Evolutionary conservation across 768 basidiomycete genomes (phyloP), one percentile per base, ranked within the genome.

Genomic region (Boletus eberwhitei): DNA sequence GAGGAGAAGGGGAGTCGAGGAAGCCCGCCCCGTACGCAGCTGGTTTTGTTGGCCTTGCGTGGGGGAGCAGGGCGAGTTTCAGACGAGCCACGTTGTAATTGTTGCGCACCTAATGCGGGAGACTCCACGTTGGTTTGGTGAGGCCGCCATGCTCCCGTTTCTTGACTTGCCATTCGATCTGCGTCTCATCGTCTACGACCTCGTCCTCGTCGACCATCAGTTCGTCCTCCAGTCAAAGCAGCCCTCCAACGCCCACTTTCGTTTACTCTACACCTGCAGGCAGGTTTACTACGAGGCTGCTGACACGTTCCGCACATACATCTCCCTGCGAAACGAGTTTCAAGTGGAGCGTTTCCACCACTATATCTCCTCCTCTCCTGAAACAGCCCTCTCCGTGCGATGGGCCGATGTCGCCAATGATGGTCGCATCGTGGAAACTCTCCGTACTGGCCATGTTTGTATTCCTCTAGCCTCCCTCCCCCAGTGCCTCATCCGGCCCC

Each of bases 321-420:
- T 75, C 46, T 76, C 74, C 31, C 71, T 78, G 31, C 52, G 64
- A 50, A 65, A 74, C 61, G 76, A 75, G 63, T 60, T 55, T 37
- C 73, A 78, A 56, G 72, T 75, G 19, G 57, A 57, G 26, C 59
- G 55, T 24, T 63, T 60, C 55, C 37, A 49, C 59, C 39, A 54
- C 45, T 38, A 70, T 72, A 57, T 59, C 24, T 54, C 52, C 40
- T 60, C 66, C 31, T 56, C 48, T 24, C 62, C 60, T 6, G 54
- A 59, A 48, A 36, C 58, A 24, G 63, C 63, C 35, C 48, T 60
- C n/a, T 64, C 48, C 16, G 60, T 77, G 19, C 52, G 59, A 12
- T 72, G 65, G 58, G 69, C 67, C 17, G 75, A 77, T 56, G 72
- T 75, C 46, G 74, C 71, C 41, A 77, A 73, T 58, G 77, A 77